Evolutionary conservation across 352 stramenopile genomes (phyloP).

Genomic region (Phytophthora pistaciae): DNA sequence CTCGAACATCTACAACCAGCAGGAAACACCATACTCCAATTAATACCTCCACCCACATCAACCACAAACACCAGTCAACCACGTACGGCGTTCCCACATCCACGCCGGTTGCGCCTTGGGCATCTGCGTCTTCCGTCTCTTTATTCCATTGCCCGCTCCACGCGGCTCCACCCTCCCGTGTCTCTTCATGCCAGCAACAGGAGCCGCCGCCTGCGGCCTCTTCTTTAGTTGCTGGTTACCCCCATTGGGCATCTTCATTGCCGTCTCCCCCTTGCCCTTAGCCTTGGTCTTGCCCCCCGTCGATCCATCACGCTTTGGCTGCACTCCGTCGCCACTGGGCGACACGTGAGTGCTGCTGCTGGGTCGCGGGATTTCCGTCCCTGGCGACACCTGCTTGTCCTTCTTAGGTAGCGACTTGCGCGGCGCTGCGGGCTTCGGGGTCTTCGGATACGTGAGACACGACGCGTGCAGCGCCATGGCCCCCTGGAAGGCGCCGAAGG

Average conservation of each 20-base stretch:
- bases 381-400: slow-evolving; percentile 17
- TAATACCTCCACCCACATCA: neutral
- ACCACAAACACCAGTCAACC: neutral
- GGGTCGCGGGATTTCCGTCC: slow-evolving; percentile 51
- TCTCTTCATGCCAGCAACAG: slow-evolving; percentile 25
- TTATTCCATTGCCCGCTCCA: slow-evolving; percentile 19
- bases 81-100: slow-evolving; percentile 85
- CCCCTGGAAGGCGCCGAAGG: slow-evolving; percentile 80
- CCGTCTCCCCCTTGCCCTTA: slow-evolving; percentile 7
- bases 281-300: slow-evolving; percentile 11
- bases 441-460: slow-evolving; percentile 69
- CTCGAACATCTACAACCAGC: slow-evolving; percentile 57
- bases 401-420: slow-evolving; percentile 10
- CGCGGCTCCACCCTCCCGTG: slow-evolving; percentile 29
- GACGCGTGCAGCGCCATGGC: slow-evolving; percentile 83
- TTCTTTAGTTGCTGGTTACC: slow-evolving; percentile 16
- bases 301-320: slow-evolving; percentile 2
- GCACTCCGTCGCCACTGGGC: neutral
- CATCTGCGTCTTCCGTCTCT: slow-evolving; percentile 37
- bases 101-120: slow-evolving; percentile 57
- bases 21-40: neutral
- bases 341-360: slow-evolving; percentile 27
- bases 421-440: slow-evolving; percentile 14
- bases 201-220: neutral
- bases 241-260: slow-evolving; percentile 8